Evolutionary conservation across 768 basidiomycete species (phyloP), one percentile per base, ranked within the genome.

Genomic region (Ephemerocybe angulata): DNA sequence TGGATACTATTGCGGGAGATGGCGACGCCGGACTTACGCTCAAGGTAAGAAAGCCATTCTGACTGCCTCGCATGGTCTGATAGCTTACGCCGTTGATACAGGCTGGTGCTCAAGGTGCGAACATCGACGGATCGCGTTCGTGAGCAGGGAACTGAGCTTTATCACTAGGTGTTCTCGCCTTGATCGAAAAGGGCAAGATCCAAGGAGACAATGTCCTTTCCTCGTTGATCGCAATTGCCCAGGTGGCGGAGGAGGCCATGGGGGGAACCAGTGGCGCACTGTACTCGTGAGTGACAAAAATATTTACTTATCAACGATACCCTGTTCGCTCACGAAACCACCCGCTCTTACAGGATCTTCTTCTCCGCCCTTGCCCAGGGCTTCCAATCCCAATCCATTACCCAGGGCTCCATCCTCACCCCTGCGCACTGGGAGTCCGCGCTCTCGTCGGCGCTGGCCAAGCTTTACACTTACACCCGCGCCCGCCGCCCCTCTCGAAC

Each of bases 1-100:
- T 92, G 84, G 96, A 99, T 67, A 86, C 81, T 54, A 87, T 98
- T 51, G 90, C 91, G 2, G 95, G 95, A 25, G 95, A 98, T 64
- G 95, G 95, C 4, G 81, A 82, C 59, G 81, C 79, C 54, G 81
- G 81, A 11, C 70, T 81, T 10, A 81, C 80, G 8, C 68, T 82
- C 31, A 79, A 80, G 72, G 76, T 76, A 54, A 17, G 53, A 37
- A 29, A 17, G 0, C 3, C 42, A 21, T 41, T n/a, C 28, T 17
- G 35, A 31, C 25, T 21, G 7, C 11, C 21, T 11, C 15, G 37
- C 35, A 31, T 21, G 10, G 42, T 31, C 3, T 19, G 17, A 40
- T 28, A 13, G 25, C 19, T 41, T 17, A 50, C 25, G 8, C 17
- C 21, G 17, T 11, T 8, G 3, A 27, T 27, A 35, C 44, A 80